Conservation (phyloP, 805 yeast genomes). For the Lachancea meyersii region DNA sequence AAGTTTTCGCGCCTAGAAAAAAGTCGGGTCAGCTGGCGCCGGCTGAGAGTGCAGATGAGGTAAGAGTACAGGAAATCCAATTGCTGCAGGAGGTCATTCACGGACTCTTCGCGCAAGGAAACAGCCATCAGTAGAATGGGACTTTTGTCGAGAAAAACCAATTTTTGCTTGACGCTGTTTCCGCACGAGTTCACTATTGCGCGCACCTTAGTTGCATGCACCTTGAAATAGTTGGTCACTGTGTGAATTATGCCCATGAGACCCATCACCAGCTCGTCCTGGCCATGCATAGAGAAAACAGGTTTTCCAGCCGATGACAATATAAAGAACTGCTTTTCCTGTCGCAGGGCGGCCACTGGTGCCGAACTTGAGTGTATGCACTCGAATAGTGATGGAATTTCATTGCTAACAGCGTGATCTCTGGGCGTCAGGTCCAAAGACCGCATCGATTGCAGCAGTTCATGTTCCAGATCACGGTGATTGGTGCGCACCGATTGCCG, state of each 20-base stretch:
- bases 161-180: constrained; percentile 20
- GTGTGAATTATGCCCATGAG: constrained; percentile 80
- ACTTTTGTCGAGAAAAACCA: constrained; percentile 53
- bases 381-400: constrained; percentile 25
- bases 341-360: background rate
- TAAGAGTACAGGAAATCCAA: constrained; percentile 69
- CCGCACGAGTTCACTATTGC: constrained; percentile 5
- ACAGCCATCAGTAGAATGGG: constrained; percentile 75
- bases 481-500: constrained; percentile 7
- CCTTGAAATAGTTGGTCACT: constrained; percentile 61
- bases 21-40: constrained; percentile 63
- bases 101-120: constrained; percentile 49
- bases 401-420: constrained; percentile 25
- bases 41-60: constrained; percentile 74
- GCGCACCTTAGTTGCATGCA: constrained; percentile 40
- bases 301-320: constrained; percentile 86
- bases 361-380: background rate
- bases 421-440: constrained; percentile 5
- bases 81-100: constrained; percentile 51
- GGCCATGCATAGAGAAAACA: constrained; percentile 70
- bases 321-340: constrained; percentile 65
- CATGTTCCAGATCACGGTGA: constrained; percentile 7
- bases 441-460: constrained; percentile 10
- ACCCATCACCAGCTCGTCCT: constrained; percentile 59
- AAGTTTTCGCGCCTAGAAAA: constrained; percentile 70